Evolutionary conservation across 2,329 filamentous ascomycete genomes (phyloP), one percentile per base, ranked within the genome.

Genomic region (Paraphoma sp.): DNA sequence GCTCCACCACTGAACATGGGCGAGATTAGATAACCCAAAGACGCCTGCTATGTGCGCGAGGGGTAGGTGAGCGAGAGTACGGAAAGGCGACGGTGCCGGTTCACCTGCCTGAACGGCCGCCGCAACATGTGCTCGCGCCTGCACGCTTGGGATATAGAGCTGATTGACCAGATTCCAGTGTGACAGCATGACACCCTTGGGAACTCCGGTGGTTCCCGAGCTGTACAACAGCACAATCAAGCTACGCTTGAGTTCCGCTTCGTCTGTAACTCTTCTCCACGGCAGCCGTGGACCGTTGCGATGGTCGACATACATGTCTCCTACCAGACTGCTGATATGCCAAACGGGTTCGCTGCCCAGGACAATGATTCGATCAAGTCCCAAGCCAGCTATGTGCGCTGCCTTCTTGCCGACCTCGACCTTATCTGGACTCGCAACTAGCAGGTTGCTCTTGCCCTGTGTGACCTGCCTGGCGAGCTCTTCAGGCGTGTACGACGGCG

Each of bases 191-290:
- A 79, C 78, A 5, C 67, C 65, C 63, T 80, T 81, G 0, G 78
- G 78, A 4, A 78, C 62, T 8, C 79, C 79, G 3, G 79, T 81
- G 0, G 79, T 81, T 6, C 79, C 78, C 14, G 73, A 77, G 5
- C 72, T 77, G 69, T 79, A 81, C 3, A 81, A 68, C 46, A 81
- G 72, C 16, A 72, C 74, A 42, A 80, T 75, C 18, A 78, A 63
- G 53, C 75, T 80, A 7, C 75, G 62, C 40, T 78, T 77, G 33
- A 88, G 75, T 44, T 76, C 73, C 0, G 69, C 50, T 0, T 70
- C 70, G 61, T 86, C 80, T 0, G 83, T 85, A 42, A 87, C 80
- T n/a, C 74, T 75, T 18, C 72, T 68, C 86, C 86, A 89, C 11
- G 47, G 23, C 50, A 61, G 41, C 40, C 48, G 17, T 3, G 50